These are phyloP conservation scores for Dianthus caryophyllus DNA, from an alignment of 148 eudicot species.

Conservation along the genomic window DNA sequence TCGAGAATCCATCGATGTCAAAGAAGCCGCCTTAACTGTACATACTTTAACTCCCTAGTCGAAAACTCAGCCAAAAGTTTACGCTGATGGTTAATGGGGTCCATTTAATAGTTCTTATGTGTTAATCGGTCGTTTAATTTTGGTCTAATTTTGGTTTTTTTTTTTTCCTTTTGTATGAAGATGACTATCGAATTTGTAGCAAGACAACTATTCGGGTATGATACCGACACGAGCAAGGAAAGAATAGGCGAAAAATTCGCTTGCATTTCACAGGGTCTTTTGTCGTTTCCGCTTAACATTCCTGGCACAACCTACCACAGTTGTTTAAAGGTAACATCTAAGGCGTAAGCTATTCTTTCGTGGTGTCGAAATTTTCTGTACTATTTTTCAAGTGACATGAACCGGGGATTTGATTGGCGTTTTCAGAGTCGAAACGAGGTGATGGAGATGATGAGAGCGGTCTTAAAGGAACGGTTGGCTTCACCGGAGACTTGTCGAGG, in stretches of 20 bases:
- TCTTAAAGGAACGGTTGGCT: constrained; percentile 23
- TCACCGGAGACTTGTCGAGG: constrained; percentile 25
- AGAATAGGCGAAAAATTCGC: constrained; percentile 34
- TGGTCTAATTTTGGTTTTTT: background rate
- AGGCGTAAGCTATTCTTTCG: background rate
- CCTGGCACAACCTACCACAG: constrained; percentile 39
- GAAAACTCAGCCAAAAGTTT: too few relatives aligned
- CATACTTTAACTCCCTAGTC: constrained; percentile 2
- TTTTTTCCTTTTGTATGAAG: constrained; percentile 15
- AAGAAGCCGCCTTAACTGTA: constrained; percentile 31
- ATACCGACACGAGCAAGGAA: constrained; percentile 24
- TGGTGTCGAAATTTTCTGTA: background rate
- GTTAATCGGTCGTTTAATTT: too few relatives aligned
- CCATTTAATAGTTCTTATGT: too few relatives aligned
- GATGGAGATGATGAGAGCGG: constrained; percentile 29
- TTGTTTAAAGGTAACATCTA: constrained; percentile 45
- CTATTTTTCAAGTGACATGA: background rate
- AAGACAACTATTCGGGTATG: constrained; percentile 36
- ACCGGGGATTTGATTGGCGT: background rate
- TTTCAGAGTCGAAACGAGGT: constrained; percentile 28
- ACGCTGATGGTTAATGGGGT: too few relatives aligned
- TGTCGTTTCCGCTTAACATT: constrained; percentile 38
- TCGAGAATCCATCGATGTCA: constrained; percentile 25
- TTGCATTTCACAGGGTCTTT: constrained; percentile 32
- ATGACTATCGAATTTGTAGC: constrained; percentile 35